A percentile compares a stretch with the other conserved stretches of the same genome.
Conservation (phyloP, 345 rosid genomes). For the Aquilaria sinensis region DNA sequence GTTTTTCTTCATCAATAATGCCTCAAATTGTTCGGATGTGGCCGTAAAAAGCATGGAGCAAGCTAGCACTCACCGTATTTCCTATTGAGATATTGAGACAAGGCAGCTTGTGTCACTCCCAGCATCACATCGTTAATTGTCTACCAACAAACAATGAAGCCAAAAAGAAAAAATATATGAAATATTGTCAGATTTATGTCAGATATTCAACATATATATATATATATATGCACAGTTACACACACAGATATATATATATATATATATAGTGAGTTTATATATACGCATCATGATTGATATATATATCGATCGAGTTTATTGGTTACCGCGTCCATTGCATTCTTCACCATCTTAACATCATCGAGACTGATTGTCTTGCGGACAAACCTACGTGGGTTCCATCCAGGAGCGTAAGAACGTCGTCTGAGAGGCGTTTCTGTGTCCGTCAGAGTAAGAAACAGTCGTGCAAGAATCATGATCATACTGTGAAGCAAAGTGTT, state of each 20-base stretch:
- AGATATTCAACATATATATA: too few relatives aligned
- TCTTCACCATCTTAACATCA: slow-evolving; percentile 28
- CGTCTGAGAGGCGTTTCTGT: slow-evolving; percentile 28
- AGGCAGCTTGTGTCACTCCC: slow-evolving; percentile 35
- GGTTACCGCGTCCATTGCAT: slow-evolving; percentile 20
- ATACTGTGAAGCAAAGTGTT: slow-evolving; percentile 23
- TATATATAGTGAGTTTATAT: too few relatives aligned
- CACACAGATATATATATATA: too few relatives aligned
- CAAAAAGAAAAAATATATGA: too few relatives aligned
- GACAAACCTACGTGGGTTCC: slow-evolving; percentile 20
- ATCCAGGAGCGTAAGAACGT: slow-evolving; percentile 4
- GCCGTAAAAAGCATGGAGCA: too few relatives aligned
- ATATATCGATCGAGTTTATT: too few relatives aligned
- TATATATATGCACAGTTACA: too few relatives aligned
- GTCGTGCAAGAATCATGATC: slow-evolving; percentile 17
- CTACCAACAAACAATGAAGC: slow-evolving; percentile 10
- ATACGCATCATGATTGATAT: too few relatives aligned
- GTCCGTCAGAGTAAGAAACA: slow-evolving; percentile 16
- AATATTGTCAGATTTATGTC: too few relatives aligned
- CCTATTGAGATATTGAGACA: slow-evolving; percentile 32
- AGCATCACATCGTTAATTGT: slow-evolving; percentile 32
- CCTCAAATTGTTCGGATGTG: too few relatives aligned
- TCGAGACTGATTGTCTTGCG: slow-evolving; percentile 22
- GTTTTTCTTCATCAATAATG: too few relatives aligned
- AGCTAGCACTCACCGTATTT: background rate